phyloP scores from a whole-genome alignment of 148 eudicot genomes.

The Cornus controversa region DNA sequence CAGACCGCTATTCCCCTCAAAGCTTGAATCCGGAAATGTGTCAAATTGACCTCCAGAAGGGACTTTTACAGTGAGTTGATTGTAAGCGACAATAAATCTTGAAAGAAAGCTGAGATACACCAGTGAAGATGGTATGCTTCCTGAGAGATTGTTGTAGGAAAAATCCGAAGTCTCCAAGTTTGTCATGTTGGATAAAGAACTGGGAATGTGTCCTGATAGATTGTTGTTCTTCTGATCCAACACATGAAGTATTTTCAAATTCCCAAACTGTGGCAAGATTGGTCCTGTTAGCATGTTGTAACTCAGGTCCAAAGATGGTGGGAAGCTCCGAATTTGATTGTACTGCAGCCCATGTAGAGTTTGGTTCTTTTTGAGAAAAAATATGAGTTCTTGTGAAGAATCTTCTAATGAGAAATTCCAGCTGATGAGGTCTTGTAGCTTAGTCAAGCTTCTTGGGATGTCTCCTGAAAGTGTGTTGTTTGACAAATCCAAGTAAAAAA shows the following conservation, averaged over 20 bases:
- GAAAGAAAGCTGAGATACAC: constrained; percentile 21
- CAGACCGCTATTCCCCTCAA: constrained; percentile 20
- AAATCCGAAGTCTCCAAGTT: constrained; percentile 30
- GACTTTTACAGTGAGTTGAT: constrained; percentile 21
- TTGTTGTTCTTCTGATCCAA: constrained; percentile 29
- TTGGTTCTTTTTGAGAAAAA: constrained; percentile 19
- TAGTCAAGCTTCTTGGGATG: constrained; percentile 27
- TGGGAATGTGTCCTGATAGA: constrained; percentile 28
- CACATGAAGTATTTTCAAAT: constrained; percentile 20
- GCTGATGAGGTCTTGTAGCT: constrained; percentile 16
- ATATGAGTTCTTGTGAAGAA: constrained; percentile 21
- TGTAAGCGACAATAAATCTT: constrained; percentile 26
- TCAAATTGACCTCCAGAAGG: constrained; percentile 24
- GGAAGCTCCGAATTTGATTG: constrained; percentile 26
- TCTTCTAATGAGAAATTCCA: constrained; percentile 16
- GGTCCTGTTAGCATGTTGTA: constrained; percentile 24
- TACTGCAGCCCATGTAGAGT: constrained; percentile 19
- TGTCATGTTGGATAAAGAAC: constrained; percentile 22
- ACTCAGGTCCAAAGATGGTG: constrained; percentile 23
- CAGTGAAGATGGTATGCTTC: constrained; percentile 28
- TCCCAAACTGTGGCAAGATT: constrained; percentile 39
- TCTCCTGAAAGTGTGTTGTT: constrained; percentile 33
- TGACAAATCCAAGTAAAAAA: constrained; percentile 37
- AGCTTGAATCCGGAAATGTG: constrained; percentile 27
- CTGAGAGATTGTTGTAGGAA: constrained; percentile 27